Conservation (phyloP, 129 eudicot species). For the Silybum marianum region DNA sequence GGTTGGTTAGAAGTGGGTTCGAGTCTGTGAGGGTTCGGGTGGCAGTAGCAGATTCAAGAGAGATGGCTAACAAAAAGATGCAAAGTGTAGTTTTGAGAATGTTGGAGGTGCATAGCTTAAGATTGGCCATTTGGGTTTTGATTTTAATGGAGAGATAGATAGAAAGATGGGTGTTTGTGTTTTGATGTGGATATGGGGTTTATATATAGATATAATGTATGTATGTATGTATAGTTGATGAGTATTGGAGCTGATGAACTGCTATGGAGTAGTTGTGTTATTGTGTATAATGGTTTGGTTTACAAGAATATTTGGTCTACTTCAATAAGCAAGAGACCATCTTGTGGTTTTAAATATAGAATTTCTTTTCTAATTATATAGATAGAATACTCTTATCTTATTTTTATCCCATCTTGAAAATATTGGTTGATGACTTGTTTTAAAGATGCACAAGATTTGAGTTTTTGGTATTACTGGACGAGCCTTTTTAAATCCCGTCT, state of each 20-base stretch:
- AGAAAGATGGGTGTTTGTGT: conserved; percentile 7
- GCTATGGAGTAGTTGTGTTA: conserved; percentile 50
- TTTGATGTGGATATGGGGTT: conserved; percentile 16
- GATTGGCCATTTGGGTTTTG: conserved; percentile 51
- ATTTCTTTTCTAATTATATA: no score
- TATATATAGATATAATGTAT: conserved; percentile 26
- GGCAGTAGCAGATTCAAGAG: conserved; percentile 44
- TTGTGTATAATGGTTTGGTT: conserved; percentile 22
- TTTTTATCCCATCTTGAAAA: no score
- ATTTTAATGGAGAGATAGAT: background rate
- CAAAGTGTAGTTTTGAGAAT: conserved; percentile 38
- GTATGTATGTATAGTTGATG: background rate
- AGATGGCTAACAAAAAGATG: conserved; percentile 51
- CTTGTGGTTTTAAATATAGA: background rate
- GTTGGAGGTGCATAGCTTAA: conserved; percentile 17
- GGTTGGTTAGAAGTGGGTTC: conserved; percentile 29
- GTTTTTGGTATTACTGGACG: no score
- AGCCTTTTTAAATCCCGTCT: no score
- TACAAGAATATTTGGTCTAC: conserved; percentile 9
- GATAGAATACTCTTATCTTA: no score
- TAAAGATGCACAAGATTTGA: no score
- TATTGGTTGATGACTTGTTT: no score
- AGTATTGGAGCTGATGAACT: conserved; percentile 60
- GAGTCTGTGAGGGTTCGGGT: conserved; percentile 60
- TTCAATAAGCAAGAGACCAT: background rate